Base-by-base conservation (phyloP, 1,284 basidiomycete species). In the Ustilago sp. region DNA sequence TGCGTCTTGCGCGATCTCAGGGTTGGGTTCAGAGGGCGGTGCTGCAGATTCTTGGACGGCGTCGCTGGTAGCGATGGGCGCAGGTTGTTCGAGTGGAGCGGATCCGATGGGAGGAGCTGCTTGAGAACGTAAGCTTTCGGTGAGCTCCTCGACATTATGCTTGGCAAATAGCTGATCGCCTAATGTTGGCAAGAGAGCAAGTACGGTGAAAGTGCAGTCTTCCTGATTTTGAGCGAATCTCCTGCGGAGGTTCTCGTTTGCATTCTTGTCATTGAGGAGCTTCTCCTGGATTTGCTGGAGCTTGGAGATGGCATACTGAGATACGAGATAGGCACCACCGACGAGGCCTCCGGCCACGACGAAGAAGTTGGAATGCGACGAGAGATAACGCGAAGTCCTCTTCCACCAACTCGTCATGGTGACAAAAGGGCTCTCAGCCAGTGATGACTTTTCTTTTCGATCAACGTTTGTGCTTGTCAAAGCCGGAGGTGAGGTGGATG, bases 111-210 rank as follows among this genome's bases (percentile, higher is more conserved):
- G 51, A 38, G 67, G 63, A 0, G 61, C 65, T 6, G 73, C 57
- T 53, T 68, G 74, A 8, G 68, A 61, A 15, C 73, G 91, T 11
- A 95, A 88, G 80, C 93, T 91, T 31, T 89, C 87, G 0, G 92
- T 94, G 13, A 94, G 87, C 1, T 88, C 88, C 80, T 96, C 94
- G 23, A 96, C 92, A 80, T 96, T 91, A 90, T 95, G 92, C 53
- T 90, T 90, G 34, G 89, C 87, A 17, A 93, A 87, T 13, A 96
- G 89, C 77, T 93, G 91, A 17, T 90, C 88, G 1, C 91, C 90
- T 11, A 96, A 89, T 0, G 92, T 92, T 0, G 93, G 92, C 9
- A 95, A 87, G 38, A 94, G 89, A 0, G 93, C 91, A 84, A 93
- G 90, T 45, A 93, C 88, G 1, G 93, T 95, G 83, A 92, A 96